Conservation (phyloP, 768 basidiomycete genomes). For the Tubosaeta sp. region DNA sequence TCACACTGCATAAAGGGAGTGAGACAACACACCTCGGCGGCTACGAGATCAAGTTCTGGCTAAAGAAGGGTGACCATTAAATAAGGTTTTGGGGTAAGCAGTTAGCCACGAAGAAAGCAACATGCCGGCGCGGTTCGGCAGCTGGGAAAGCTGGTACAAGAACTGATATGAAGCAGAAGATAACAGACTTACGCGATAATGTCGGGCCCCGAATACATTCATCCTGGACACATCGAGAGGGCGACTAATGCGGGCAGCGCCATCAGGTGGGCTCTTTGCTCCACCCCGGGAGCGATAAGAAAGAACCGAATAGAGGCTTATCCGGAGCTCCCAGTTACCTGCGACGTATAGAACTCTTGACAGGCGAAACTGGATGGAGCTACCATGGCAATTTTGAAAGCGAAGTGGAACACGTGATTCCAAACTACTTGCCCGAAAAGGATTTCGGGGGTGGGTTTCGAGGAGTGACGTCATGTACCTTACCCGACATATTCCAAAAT, state of each 20-base stretch:
- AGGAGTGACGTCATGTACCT: slow-evolving; percentile 26
- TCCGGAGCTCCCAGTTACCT: no score
- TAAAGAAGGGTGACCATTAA: slow-evolving; percentile 17
- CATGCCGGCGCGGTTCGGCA: slow-evolving; percentile 24
- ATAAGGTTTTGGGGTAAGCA: slow-evolving; percentile 62
- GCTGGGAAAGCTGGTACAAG: not conserved
- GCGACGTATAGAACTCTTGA: not conserved
- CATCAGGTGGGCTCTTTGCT: not conserved
- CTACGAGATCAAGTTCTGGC: no score
- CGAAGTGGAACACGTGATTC: slow-evolving; percentile 12
- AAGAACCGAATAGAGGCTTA: not conserved
- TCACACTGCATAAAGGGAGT: no score
- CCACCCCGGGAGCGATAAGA: not conserved
- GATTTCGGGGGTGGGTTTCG: slow-evolving; percentile 3
- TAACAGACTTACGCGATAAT: slow-evolving; percentile 44
- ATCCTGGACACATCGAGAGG: not conserved
- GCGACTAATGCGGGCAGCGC: not conserved
- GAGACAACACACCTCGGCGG: no score
- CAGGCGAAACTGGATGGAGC: not conserved
- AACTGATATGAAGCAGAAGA: slow-evolving; percentile 4
- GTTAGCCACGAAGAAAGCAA: slow-evolving; percentile 78
- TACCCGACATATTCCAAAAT: not conserved
- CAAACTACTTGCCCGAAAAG: not conserved
- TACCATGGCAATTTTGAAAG: not conserved
- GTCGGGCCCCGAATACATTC: slow-evolving; percentile 20